Base-by-base conservation (phyloP, 164 flowering plant genomes). In the Platanus orientalis region DNA sequence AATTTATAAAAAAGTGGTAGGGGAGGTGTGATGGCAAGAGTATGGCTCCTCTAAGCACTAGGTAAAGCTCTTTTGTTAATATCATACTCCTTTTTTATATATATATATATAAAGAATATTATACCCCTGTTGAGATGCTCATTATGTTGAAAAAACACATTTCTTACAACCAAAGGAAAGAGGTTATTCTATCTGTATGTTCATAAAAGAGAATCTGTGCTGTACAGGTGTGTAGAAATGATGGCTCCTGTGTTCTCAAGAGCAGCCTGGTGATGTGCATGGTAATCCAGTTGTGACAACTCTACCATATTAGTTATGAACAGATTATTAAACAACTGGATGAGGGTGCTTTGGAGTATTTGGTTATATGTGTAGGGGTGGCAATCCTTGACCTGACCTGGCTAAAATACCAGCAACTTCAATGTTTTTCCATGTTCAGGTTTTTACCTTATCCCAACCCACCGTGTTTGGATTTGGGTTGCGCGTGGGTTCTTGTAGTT, bases 161-260 rank as follows among this genome's bases (percentile, higher is more conserved):
- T 16, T 23, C 32, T n/a, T 9, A 36, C 32, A 14, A 5, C 42
- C 42, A 1, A 56, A 32, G n/a, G n/a, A 34, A 0, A 6, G 1
- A 12, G 6, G 44, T 23, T 13, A 13, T 30, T 44, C 7, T 20
- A 36, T 61, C 16, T 16, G 20, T 34, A 6, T 28, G 49, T 34
- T 36, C 36, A 3, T 2, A 19, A 29, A 17, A 55, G 19, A 39
- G 49, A 61, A 21, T 5, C 10, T 3, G 12, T 36, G 42, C 11
- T n/a, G n/a, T 75, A 72, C 84, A 92, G 98, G 61, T 92, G 96
- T 96, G 96, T 93, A 25, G 97, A 93, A 81, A 86, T 90, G 92
- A 93, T 93, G 98, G 98, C 94, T 44, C 98, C 98, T 25, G 98
- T 88, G 36, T 93, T 90, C 73, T 93, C 98, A 40, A 87, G 71